A percentile compares a stretch with the other conserved stretches of the same genome.
These are phyloP conservation scores for Silybum marianum DNA, from an alignment of 129 eudicot species.

Conservation along the genomic window DNA sequence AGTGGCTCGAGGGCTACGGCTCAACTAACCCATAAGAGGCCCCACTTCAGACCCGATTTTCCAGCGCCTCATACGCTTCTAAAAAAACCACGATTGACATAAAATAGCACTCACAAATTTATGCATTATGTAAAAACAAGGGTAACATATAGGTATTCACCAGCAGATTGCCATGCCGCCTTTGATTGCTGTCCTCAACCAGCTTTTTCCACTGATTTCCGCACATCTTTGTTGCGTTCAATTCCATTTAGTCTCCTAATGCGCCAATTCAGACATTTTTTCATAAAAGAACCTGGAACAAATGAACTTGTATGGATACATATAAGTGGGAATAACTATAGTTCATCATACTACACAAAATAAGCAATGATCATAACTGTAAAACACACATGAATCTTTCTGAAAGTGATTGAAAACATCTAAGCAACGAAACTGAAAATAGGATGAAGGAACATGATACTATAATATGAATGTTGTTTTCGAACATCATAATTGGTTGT, in stretches of 20 bases:
- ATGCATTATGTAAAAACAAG: background rate
- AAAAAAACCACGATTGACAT: background rate
- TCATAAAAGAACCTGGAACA: conserved; percentile 12
- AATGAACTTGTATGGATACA: background rate
- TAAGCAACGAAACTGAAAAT: too few relatives aligned
- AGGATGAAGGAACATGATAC: background rate
- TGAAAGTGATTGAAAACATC: background rate
- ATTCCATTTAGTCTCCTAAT: background rate
- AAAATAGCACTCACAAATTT: conserved; percentile 1
- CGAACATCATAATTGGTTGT: background rate
- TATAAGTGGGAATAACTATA: background rate
- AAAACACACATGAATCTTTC: background rate
- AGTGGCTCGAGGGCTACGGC: too few relatives aligned
- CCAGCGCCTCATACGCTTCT: too few relatives aligned
- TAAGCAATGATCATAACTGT: conserved; percentile 3
- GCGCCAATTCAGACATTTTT: background rate
- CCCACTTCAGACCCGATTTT: too few relatives aligned
- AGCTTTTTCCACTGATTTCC: background rate
- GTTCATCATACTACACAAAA: conserved; percentile 12
- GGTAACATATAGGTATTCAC: background rate
- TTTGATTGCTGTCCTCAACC: background rate
- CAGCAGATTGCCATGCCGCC: conserved; percentile 11
- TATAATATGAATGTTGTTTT: background rate
- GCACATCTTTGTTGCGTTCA: background rate
- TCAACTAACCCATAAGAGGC: too few relatives aligned